Evolutionary conservation across 352 stramenopile species (phyloP).

Genomic region (Pythium chondricola): DNA sequence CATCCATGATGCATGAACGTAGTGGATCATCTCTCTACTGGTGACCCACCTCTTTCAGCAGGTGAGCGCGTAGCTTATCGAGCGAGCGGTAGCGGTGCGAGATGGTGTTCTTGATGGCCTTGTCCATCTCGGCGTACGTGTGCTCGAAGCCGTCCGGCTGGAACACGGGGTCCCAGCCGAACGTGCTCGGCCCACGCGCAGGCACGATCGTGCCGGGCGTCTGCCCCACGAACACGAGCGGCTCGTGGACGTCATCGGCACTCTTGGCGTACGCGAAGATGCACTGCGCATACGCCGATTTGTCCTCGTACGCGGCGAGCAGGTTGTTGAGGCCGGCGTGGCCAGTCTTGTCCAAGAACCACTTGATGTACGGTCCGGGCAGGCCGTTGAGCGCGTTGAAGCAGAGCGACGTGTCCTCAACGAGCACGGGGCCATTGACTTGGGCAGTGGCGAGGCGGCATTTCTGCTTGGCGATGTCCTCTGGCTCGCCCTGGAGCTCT

Average conservation of each 20-base stretch:
- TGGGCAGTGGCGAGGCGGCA: conserved; percentile 86
- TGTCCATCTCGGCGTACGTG: conserved; percentile 91
- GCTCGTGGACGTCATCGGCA: conserved; percentile 50
- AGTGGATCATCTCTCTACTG: neutral
- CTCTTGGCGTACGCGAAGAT: conserved; percentile 91
- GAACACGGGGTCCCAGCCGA: conserved; percentile 92
- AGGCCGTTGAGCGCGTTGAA: conserved; percentile 94
- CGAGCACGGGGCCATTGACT: conserved; percentile 87
- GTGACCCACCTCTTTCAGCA: conserved; percentile 13
- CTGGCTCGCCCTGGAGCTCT: conserved; percentile 95
- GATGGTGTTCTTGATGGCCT: conserved; percentile 87
- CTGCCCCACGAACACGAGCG: conserved; percentile 91
- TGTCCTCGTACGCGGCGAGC: conserved; percentile 92
- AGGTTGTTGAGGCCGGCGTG: conserved; percentile 93
- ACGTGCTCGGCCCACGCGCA: conserved; percentile 66
- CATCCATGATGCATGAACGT: neutral
- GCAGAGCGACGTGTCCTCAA: conserved; percentile 96
- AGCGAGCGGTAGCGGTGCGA: conserved; percentile 86
- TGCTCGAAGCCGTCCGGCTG: conserved; percentile 71
- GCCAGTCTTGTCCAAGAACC: conserved; percentile 96
- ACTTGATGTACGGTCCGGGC: conserved; percentile 97
- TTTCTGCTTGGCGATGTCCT: conserved; percentile 94
- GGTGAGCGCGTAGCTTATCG: conserved; percentile 38
- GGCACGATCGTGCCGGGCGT: conserved; percentile 92
- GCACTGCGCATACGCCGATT: conserved; percentile 94